These are phyloP conservation scores for Dioscorea cayenensis DNA, from an alignment of 116 monocot genomes.

Conservation along the genomic window DNA sequence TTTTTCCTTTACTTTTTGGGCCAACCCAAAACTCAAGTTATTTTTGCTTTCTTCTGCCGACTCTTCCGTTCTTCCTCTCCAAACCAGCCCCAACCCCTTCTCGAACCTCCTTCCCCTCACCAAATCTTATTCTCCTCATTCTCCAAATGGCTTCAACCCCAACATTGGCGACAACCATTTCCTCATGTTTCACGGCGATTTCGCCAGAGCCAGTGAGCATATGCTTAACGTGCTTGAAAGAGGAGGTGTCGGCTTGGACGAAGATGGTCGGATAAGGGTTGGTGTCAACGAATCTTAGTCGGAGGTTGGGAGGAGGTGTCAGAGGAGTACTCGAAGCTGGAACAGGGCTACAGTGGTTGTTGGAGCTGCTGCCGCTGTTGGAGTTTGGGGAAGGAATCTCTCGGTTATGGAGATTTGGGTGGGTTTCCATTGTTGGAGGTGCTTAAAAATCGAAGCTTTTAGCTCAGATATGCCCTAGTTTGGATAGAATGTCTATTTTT, in stretches of 20 bases:
- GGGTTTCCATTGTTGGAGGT: too few relatives aligned
- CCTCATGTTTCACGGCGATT: conserved; percentile 26
- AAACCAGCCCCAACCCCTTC: too few relatives aligned
- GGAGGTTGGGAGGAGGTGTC: conserved; percentile 20
- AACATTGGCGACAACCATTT: too few relatives aligned
- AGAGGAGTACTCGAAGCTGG: neutral
- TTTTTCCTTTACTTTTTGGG: too few relatives aligned
- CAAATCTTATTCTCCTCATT: too few relatives aligned
- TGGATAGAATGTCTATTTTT: too few relatives aligned
- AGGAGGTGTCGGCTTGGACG: conserved; percentile 76
- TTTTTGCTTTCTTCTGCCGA: too few relatives aligned
- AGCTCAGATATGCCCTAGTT: too few relatives aligned
- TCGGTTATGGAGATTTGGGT: neutral
- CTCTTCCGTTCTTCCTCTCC: too few relatives aligned
- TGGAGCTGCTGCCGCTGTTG: neutral
- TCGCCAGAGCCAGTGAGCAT: conserved; percentile 85
- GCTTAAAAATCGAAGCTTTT: conserved; percentile 5
- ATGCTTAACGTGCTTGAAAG: conserved; percentile 93
- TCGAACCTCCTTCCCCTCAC: too few relatives aligned
- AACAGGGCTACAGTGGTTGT: conserved; percentile 15
- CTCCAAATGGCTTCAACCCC: too few relatives aligned
- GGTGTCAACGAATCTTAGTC: conserved; percentile 29
- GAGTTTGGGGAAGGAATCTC: conserved; percentile 6
- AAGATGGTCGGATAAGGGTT: conserved; percentile 80
- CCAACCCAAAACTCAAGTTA: too few relatives aligned